Percentiles rank a stretch among this genome's conserved stretches.
Conservation (phyloP, 179 eudicot species). For the Silene vulgaris region DNA sequence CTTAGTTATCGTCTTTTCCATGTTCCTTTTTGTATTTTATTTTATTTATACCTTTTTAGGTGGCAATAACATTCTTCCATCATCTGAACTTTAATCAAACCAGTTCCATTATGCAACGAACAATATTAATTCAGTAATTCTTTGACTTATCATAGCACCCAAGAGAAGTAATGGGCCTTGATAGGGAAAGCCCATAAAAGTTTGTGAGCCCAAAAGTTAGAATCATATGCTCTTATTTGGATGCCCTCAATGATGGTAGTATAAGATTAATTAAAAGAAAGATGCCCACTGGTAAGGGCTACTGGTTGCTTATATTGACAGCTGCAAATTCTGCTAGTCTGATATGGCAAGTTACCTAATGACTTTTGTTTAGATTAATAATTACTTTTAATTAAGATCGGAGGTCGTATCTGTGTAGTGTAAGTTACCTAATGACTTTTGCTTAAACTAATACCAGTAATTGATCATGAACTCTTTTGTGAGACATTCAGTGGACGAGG, state of each 20-base stretch:
- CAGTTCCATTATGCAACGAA: conserved; percentile 6
- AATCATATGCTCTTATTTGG: conserved; percentile 26
- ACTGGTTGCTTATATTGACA: conserved; percentile 26
- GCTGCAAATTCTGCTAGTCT: conserved; percentile 15
- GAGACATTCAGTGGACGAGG: conserved; percentile 24
- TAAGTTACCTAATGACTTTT: conserved; percentile 14
- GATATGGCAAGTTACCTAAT: conserved; percentile 4
- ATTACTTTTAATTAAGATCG: neutral
- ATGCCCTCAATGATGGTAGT: conserved; percentile 23
- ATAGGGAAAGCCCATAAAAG: conserved; percentile 25
- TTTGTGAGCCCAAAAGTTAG: conserved; percentile 30
- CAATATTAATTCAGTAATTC: conserved; percentile 4
- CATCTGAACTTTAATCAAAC: neutral
- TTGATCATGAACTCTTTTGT: neutral
- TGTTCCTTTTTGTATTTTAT: neutral
- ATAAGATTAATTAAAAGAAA: conserved; percentile 20
- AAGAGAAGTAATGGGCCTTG: conserved; percentile 19
- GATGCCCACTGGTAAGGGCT: conserved; percentile 29
- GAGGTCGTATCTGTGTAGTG: too few species aligned
- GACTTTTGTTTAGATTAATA: neutral
- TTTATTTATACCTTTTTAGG: neutral
- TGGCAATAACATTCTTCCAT: conserved; percentile 8
- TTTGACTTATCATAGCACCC: conserved; percentile 20
- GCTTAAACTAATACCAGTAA: conserved; percentile 4
- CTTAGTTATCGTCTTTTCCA: neutral